Conservation (phyloP, 345 rosid species). For the Aethionema arabicum region DNA sequence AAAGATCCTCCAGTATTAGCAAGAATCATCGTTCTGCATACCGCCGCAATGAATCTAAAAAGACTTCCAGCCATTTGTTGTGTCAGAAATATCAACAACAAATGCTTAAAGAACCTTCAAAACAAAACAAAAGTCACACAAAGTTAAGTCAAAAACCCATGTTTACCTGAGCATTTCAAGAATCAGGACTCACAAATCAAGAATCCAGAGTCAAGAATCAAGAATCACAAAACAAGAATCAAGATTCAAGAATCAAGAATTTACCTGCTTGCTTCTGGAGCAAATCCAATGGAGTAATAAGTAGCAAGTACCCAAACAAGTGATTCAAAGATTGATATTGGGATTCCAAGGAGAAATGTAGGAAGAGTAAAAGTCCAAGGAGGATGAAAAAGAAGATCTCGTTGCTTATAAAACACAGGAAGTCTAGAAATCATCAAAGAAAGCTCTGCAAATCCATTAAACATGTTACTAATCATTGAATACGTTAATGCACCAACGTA, state of each 20-base stretch:
- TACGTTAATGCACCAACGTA: conserved; percentile 54
- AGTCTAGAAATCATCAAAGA: conserved; percentile 66
- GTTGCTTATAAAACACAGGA: conserved; percentile 89
- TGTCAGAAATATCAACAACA: conserved; percentile 56
- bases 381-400: conserved; percentile 83
- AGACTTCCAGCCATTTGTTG: conserved; percentile 87
- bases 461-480: conserved; percentile 66
- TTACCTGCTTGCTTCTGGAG: conserved; percentile 79
- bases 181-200: neutral
- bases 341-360: conserved; percentile 58
- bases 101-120: conserved; percentile 82
- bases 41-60: conserved; percentile 65
- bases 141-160: too few relatives aligned
- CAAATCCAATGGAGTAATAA: conserved; percentile 63
- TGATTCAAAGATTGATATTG: conserved; percentile 72
- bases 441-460: conserved; percentile 87
- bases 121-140: neutral
- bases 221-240: neutral
- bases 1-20: conserved; percentile 82
- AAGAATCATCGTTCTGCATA: conserved; percentile 77
- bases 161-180: neutral
- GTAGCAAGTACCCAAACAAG: conserved; percentile 62
- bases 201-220: neutral
- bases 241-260: conserved; percentile 5
- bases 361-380: conserved; percentile 83